Evolutionary conservation across 2,329 filamentous ascomycete genomes (phyloP).

Genomic region (Colletotrichum kahawae): DNA sequence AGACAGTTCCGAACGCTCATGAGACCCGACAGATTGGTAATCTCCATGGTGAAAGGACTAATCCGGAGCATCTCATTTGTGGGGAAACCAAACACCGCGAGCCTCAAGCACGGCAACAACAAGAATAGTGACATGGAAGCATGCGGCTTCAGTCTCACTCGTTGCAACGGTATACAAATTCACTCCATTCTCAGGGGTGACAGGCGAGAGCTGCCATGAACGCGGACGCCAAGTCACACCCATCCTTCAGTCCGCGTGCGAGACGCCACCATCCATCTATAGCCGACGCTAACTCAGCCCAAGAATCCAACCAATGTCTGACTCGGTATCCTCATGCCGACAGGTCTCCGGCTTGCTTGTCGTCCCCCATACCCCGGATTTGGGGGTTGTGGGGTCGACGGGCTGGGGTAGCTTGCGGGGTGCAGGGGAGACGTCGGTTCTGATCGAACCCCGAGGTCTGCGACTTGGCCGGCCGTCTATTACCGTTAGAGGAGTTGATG

Average conservation of each 20-base stretch:
- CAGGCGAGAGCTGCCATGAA: not conserved
- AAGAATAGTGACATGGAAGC: not conserved
- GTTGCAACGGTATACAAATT: not conserved
- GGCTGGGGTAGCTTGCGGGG: not conserved
- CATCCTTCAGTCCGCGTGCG: not conserved
- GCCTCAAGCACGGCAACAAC: not conserved
- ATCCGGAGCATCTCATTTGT: not conserved
- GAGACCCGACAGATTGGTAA: not conserved
- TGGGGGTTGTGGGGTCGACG: not conserved
- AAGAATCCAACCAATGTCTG: not conserved
- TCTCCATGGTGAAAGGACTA: not conserved
- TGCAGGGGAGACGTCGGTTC: not conserved
- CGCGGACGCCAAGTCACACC: not conserved
- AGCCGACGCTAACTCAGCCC: not conserved
- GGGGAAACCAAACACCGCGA: not conserved
- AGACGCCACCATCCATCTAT: not conserved
- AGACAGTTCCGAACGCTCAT: not conserved
- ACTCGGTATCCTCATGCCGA: not conserved
- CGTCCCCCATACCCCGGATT: not conserved
- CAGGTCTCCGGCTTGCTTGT: not conserved
- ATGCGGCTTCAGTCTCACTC: not conserved
- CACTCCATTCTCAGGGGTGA: not conserved
- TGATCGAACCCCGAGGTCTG: not conserved
- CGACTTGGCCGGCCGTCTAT: not conserved
- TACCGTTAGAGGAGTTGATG: not conserved